These are phyloP conservation scores for Umbellularia californica DNA, from an alignment of 164 flowering plant genomes.

Conservation along the genomic window DNA sequence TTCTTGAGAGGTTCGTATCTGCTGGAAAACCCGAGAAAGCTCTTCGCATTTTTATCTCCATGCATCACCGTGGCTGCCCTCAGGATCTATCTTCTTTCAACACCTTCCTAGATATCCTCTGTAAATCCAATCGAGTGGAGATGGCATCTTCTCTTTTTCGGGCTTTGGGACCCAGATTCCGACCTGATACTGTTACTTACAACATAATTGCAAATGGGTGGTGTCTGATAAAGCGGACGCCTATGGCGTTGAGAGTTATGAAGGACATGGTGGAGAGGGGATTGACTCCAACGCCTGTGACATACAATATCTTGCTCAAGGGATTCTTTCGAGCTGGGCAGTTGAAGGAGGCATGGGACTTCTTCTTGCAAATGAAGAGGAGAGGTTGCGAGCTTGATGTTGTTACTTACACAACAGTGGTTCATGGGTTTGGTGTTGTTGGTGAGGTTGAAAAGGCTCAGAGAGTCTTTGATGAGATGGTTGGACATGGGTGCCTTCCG, in stretches of 20 bases:
- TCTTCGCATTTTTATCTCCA: constrained; percentile 60
- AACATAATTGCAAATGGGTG: constrained; percentile 82
- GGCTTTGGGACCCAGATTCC: constrained; percentile 46
- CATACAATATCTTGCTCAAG: constrained; percentile 73
- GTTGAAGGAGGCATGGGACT: constrained; percentile 64
- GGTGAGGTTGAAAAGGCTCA: constrained; percentile 69
- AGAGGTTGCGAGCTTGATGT: constrained; percentile 65
- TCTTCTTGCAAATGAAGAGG: constrained; percentile 82
- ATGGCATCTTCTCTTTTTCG: constrained; percentile 66
- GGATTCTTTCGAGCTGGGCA: constrained; percentile 80
- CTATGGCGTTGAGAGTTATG: constrained; percentile 63
- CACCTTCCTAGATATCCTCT: constrained; percentile 62
- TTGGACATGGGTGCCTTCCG: constrained; percentile 65
- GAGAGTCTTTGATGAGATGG: constrained; percentile 64
- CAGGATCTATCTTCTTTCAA: constrained; percentile 74
- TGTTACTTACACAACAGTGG: constrained; percentile 76
- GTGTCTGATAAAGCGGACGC: constrained; percentile 67
- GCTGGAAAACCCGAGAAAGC: constrained; percentile 75
- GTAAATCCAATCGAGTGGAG: constrained; percentile 60
- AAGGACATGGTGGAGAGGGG: constrained; percentile 88
- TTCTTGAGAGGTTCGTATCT: constrained; percentile 56
- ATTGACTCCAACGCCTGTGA: constrained; percentile 44
- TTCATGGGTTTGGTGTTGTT: constrained; percentile 77
- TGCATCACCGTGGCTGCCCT: constrained; percentile 72
- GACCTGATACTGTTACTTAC: constrained; percentile 65